Conservation (phyloP, 2,329 filamentous ascomycete species). For the Neonectria coccinea region DNA sequence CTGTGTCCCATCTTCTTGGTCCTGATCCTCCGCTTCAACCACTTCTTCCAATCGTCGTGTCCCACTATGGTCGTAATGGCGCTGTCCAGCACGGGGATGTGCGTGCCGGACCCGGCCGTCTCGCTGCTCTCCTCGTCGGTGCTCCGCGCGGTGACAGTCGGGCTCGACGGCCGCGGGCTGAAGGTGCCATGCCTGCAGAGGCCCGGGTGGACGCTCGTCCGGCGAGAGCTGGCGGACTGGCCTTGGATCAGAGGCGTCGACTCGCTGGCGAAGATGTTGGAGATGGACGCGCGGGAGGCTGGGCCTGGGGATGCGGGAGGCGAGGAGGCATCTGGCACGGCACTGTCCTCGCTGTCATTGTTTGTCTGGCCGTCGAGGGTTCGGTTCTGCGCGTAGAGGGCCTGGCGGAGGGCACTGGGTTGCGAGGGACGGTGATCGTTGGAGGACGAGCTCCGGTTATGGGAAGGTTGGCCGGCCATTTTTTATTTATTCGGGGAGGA, state of each 20-base stretch:
- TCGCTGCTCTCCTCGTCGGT: slow-evolving; percentile 49
- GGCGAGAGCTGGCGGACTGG: slow-evolving; percentile 38
- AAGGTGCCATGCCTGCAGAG: slow-evolving; percentile 81
- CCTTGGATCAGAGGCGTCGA: slow-evolving; percentile 62
- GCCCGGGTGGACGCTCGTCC: slow-evolving; percentile 51
- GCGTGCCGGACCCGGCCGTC: slow-evolving; percentile 49
- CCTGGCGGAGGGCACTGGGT: slow-evolving; percentile 61
- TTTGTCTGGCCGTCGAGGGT: slow-evolving; percentile 26
- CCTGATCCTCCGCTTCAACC: slow-evolving; percentile 64
- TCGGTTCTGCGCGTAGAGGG: slow-evolving; percentile 52
- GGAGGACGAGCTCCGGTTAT: slow-evolving; percentile 44
- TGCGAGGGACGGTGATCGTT: slow-evolving; percentile 56
- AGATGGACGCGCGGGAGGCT: slow-evolving; percentile 35
- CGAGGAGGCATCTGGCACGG: slow-evolving; percentile 29
- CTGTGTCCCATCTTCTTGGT: slow-evolving; percentile 80
- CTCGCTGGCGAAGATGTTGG: slow-evolving; percentile 54
- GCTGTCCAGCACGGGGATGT: slow-evolving; percentile 54
- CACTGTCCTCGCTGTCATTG: slow-evolving; percentile 27
- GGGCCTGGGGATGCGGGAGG: slow-evolving; percentile 42
- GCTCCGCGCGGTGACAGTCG: slow-evolving; percentile 51
- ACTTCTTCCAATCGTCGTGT: slow-evolving; percentile 60
- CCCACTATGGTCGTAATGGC: slow-evolving; percentile 54
- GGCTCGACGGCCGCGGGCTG: slow-evolving; percentile 72
- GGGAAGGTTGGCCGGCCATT: slow-evolving; percentile 46
- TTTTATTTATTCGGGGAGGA: slow-evolving; percentile 7